Conservation (phyloP, 371 early-diverging fungal genomes). For the Actinomucor elegans region DNA sequence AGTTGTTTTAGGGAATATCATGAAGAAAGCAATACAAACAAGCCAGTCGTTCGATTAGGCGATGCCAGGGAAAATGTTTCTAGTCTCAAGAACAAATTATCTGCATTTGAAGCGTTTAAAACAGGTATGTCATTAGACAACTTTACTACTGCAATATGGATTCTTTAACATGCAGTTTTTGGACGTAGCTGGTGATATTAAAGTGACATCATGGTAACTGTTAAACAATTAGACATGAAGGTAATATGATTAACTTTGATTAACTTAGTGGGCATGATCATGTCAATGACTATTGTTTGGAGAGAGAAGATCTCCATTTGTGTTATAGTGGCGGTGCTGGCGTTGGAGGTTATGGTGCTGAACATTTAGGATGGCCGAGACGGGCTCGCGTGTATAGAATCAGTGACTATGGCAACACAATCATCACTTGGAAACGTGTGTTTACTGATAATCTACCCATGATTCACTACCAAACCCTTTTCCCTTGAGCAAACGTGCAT, state of each 20-base stretch:
- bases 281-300: constrained; percentile 54
- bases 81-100: constrained; percentile 27
- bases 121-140: constrained; percentile 12
- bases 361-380: constrained; percentile 43
- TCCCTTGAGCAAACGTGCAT: constrained; percentile 1
- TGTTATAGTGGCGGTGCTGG: constrained; percentile 58
- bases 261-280: constrained; percentile 49
- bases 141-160: not conserved
- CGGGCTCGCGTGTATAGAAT: constrained; percentile 50
- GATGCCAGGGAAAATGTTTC: constrained; percentile 42
- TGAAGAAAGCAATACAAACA: constrained; percentile 6
- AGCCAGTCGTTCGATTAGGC: constrained; percentile 28
- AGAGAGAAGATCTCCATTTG: constrained; percentile 41
- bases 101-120: constrained; percentile 24
- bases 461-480: constrained; percentile 44
- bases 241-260: not conserved
- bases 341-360: constrained; percentile 53
- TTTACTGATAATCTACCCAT: constrained; percentile 39
- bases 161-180: too few relatives aligned
- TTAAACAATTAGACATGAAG: too few relatives aligned
- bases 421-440: constrained; percentile 52
- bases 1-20: constrained; percentile 32
- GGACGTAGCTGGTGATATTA: constrained; percentile 28
- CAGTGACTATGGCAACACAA: constrained; percentile 30
- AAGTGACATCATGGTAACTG: constrained; percentile 31